Conservation (phyloP, 371 early-diverging fungal species). For the Mortierella sp. region DNA sequence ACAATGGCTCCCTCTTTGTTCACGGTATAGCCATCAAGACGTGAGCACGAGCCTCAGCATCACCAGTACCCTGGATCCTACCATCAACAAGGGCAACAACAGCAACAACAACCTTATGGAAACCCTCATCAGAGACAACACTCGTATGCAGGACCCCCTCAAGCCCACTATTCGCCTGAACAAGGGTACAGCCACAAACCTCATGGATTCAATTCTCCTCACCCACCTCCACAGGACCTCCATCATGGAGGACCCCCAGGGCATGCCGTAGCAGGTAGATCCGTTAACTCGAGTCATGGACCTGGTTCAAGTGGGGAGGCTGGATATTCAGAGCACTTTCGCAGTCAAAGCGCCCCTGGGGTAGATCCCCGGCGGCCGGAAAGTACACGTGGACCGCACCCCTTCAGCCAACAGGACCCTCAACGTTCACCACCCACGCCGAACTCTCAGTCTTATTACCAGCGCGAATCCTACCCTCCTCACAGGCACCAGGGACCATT, state of each 20-base stretch:
- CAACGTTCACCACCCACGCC: conserved; percentile 25
- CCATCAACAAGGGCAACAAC: conserved; percentile 18
- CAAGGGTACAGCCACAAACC: conserved; percentile 29
- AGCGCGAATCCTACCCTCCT: conserved; percentile 31
- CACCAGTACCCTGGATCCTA: conserved; percentile 25
- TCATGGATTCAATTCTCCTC: conserved; percentile 23
- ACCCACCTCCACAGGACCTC: conserved; percentile 16
- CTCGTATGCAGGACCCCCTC: conserved; percentile 36
- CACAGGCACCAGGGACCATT: conserved; percentile 26
- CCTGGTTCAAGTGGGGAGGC: conserved; percentile 12
- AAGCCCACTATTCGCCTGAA: conserved; percentile 27
- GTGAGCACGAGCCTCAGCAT: conserved; percentile 23
- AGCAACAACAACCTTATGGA: conserved; percentile 23
- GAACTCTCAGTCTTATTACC: conserved; percentile 18
- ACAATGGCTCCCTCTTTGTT: conserved; percentile 7
- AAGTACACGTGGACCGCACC: conserved; percentile 18
- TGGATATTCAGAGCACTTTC: conserved; percentile 36
- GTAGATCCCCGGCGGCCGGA: conserved; percentile 37
- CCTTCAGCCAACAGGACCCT: conserved; percentile 35
- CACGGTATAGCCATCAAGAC: conserved; percentile 4
- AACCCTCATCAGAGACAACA: conserved; percentile 45
- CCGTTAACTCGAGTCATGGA: conserved; percentile 9
- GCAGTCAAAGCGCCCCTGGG: conserved; percentile 51
- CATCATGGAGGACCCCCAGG: conserved; percentile 21
- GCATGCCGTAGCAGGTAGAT: conserved; percentile 15